Evolutionary conservation across 257 asterid species (phyloP), one percentile per base, ranked within the genome.

Genomic region (Solanum arcanum): DNA sequence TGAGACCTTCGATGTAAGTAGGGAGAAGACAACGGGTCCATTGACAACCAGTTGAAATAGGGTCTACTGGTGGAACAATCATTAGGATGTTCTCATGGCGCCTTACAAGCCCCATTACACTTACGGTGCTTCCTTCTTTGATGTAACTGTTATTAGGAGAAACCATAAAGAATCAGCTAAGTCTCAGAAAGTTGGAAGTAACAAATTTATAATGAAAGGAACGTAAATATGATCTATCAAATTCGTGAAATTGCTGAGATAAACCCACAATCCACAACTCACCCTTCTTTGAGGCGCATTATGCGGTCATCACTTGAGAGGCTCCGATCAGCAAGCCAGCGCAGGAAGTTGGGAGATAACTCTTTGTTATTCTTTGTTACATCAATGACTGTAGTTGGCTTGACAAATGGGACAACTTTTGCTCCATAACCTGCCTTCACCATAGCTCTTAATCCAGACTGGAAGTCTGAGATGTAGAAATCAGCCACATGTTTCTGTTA

Each of bases 401-500:
- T 88, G 85, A 93, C 94, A 83, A 92, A 89, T 23, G 95, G 93
- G 12, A 93, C 88, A 35, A 94, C 94, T 82, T 91, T 92, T 20
- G 95, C 94, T 87, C 94, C 94, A 77, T 91, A 89, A 41, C 95
- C 97, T 68, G 97, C 92, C 90, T 94, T 94, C 35, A 94, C 94
- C 52, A 94, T 88, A 88, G 95, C 95, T 89, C 97, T 92, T 72
- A 90, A 87, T 56, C 97, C 97, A 80, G 97, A 91, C 87, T 93
- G 92, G 47, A 86, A 90, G 90, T 93, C 94, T 11, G 97, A 93
- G 86, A 94, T 89, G 83, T 93, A 94, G 90, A 94, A 94, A 82
- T 94, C 97, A 12, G 94, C 93, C 64, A 90, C 95, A 74, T 90
- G 84, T 86, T 90, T 94, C 97, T 94, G 93, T 86, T 69, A 80